Base-by-base conservation (phyloP, 495 filamentous ascomycete species). In the Talaromyces adpressus region DNA sequence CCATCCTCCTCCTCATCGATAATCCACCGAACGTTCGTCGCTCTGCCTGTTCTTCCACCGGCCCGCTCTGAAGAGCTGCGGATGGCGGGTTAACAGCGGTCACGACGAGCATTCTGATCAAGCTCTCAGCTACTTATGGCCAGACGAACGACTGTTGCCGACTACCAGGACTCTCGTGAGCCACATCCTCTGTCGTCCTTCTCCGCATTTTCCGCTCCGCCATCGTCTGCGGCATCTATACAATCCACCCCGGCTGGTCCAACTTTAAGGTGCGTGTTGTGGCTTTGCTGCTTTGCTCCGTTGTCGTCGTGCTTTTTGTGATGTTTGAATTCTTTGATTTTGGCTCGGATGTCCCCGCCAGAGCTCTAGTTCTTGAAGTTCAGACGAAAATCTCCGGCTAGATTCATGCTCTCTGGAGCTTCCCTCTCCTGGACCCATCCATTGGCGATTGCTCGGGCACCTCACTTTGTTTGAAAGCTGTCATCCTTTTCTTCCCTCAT, bases 151-250 rank as follows among this genome's bases (percentile, higher is more conserved):
- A 73, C 76, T 69, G 73, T 70, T 70, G 65, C 70, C 72, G 74
- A 75, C 71, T 77, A 75, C 68, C 78, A 81, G 77, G 77, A 79
- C 76, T 75, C 78, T 72, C 72, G 74, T 69, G 76, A 81, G 77
- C 58, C 62, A 56, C 65, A 64, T 57, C 62, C 64, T 60, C 65
- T 68, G 45, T 72, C 75, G 66, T 70, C 77, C 69, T 63, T 62
- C 56, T 59, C 66, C 62, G 29, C 66, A 27, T 47, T 63, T 25
- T 45, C 66, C 41, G 25, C 64, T 56, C 71, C 76, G 71, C 73
- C 71, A 72, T 67, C 47, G 14, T 64, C 30, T 23, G 29, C 39
- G 34, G 41, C 70, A 70, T 68, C 59, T 47, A 34, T 58, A 56
- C 52, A 56, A 56, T 22, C 59, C 51, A 34, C 73, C 64, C 67